phyloP scores from a whole-genome alignment of 2,329 filamentous ascomycete genomes.

The Stagonosporopsis rhizophila region DNA sequence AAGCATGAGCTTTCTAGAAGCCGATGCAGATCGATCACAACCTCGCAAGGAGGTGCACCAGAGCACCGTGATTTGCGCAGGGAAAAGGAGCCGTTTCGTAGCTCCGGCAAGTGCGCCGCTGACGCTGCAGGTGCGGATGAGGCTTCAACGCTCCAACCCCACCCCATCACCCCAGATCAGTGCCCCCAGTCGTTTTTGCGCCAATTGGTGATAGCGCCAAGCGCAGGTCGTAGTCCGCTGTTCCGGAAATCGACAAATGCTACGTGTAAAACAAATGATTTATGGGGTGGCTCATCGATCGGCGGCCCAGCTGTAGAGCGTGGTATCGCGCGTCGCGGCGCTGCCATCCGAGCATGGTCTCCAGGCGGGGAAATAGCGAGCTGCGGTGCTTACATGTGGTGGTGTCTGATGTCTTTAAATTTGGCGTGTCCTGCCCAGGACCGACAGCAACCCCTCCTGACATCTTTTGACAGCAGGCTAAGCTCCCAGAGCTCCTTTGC shows the following conservation, averaged over 20 bases:
- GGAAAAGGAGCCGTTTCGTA: slow-evolving; percentile 10
- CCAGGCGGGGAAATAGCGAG: slow-evolving; percentile 11
- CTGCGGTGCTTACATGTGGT: not conserved
- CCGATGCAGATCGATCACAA: not conserved
- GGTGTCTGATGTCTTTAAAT: slow-evolving; percentile 5
- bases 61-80: slow-evolving; percentile 9
- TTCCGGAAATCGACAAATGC: slow-evolving; percentile 1
- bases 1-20: not conserved
- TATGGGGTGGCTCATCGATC: slow-evolving; percentile 6
- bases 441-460: too few relatives aligned
- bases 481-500: slow-evolving; percentile 19
- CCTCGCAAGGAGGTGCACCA: not conserved
- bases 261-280: not conserved
- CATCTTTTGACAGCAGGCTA: not conserved
- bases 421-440: not conserved
- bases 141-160: slow-evolving; percentile 6
- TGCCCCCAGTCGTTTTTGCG: slow-evolving; percentile 8
- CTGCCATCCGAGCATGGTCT: not conserved
- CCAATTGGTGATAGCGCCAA: slow-evolving; percentile 10
- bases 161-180: slow-evolving; percentile 3
- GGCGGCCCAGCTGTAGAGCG: slow-evolving; percentile 1
- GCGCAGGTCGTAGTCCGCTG: not conserved
- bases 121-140: slow-evolving; percentile 16
- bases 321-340: not conserved
- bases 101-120: slow-evolving; percentile 14